A percentile compares a stretch with the other conserved stretches of the same genome.
Conservation (phyloP, 108 stramenopile species). For the Pseudonitzschia multiseries region DNA sequence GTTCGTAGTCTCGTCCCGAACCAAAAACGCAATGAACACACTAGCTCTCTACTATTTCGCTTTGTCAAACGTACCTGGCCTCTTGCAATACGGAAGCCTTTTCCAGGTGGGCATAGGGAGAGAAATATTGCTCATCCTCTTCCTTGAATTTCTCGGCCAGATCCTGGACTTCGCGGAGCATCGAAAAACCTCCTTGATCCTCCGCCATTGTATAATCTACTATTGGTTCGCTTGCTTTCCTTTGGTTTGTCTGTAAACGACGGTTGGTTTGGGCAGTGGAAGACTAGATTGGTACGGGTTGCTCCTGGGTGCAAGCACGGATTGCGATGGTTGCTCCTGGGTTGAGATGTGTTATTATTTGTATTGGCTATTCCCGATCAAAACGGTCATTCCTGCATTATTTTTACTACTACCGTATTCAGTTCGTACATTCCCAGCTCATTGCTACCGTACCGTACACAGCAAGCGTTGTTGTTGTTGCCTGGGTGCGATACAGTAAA, state of each 20-base stretch:
- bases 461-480: too few species aligned
- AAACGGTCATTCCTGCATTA: neutral
- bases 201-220: neutral
- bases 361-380: neutral
- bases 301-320: neutral
- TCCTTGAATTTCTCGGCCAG: slow-evolving; percentile 90
- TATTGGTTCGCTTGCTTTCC: neutral
- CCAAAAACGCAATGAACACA: neutral
- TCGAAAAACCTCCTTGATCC: slow-evolving; percentile 11
- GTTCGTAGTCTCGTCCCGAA: too few species aligned
- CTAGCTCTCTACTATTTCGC: neutral
- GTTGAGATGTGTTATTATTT: neutral
- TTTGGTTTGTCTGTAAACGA: too few species aligned
- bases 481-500: too few species aligned
- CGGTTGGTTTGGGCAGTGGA: too few species aligned
- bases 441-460: too few species aligned
- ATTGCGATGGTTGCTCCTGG: neutral
- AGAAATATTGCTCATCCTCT: slow-evolving; percentile 80
- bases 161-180: slow-evolving; percentile 80
- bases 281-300: too few species aligned
- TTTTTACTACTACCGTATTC: too few species aligned
- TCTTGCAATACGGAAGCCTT: slow-evolving; percentile 98
- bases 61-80: slow-evolving; percentile 52
- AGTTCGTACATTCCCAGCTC: too few species aligned
- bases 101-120: slow-evolving; percentile 95